Conservation (phyloP, 192 early-diverging fungal genomes). For the Backusella luteola region DNA sequence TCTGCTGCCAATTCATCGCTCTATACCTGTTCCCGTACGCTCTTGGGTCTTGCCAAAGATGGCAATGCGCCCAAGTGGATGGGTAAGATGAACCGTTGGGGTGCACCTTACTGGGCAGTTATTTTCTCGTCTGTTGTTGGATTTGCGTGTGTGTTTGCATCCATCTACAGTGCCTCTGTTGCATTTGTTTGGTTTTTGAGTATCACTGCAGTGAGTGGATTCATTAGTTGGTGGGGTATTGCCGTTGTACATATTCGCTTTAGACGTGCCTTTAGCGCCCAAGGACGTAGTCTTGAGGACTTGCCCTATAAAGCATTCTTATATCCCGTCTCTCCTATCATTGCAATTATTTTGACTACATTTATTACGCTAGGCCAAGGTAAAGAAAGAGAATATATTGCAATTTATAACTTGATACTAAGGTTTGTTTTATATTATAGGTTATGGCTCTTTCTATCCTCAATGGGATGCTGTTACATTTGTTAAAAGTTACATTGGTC, state of each 20-base stretch:
- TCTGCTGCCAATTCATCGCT: slow-evolving; percentile 79
- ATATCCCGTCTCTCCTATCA: slow-evolving; percentile 66
- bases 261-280: slow-evolving; percentile 69
- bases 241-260: slow-evolving; percentile 76
- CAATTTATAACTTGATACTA: too few species aligned
- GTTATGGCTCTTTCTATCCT: slow-evolving; percentile 50
- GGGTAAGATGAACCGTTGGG: slow-evolving; percentile 48
- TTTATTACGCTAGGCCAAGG: slow-evolving; percentile 65
- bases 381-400: background rate
- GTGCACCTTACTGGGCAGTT: slow-evolving; percentile 59
- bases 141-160: slow-evolving; percentile 48
- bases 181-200: slow-evolving; percentile 61
- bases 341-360: slow-evolving; percentile 56
- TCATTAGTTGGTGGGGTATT: slow-evolving; percentile 81
- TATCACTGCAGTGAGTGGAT: slow-evolving; percentile 69
- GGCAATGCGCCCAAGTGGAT: slow-evolving; percentile 71
- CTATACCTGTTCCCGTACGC: slow-evolving; percentile 74
- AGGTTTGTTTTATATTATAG: background rate
- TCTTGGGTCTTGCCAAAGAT: slow-evolving; percentile 72
- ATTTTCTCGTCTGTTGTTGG: slow-evolving; percentile 52
- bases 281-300: slow-evolving; percentile 56
- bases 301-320: slow-evolving; percentile 67
- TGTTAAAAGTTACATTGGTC: slow-evolving; percentile 55
- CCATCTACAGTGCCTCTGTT: slow-evolving; percentile 42
- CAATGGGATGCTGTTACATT: slow-evolving; percentile 52